A percentile compares a stretch with the other conserved stretches of the same genome.
Evolutionary conservation across 2,329 filamentous ascomycete species (phyloP).

Genomic region (Colletotrichum sp.): DNA sequence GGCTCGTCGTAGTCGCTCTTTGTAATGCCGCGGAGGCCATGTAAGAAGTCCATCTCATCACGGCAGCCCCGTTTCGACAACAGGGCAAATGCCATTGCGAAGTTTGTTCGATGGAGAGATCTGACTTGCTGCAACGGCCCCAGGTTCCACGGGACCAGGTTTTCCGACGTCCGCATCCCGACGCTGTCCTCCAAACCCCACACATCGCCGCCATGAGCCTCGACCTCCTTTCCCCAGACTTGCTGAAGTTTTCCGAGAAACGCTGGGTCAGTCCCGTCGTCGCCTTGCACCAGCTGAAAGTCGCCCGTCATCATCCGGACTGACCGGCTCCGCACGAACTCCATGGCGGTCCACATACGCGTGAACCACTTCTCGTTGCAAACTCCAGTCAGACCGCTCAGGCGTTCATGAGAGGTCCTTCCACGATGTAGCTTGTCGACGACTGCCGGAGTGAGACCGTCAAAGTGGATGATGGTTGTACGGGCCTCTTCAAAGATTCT

Average conservation of each 20-base stretch:
- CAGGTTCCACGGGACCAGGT: neutral
- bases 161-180: neutral
- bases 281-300: neutral
- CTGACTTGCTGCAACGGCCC: neutral
- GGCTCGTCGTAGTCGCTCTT: too few relatives aligned
- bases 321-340: neutral
- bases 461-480: neutral
- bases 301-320: neutral
- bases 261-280: neutral
- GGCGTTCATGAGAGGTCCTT: neutral
- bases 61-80: neutral
- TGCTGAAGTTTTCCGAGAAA: neutral
- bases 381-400: neutral
- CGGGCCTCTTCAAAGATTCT: neutral
- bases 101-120: neutral
- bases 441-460: neutral
- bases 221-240: neutral
- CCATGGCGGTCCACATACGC: slow-evolving; percentile 4
- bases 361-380: neutral
- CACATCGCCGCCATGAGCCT: neutral
- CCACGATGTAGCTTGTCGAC: neutral
- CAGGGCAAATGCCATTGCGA: neutral
- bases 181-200: neutral
- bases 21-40: neutral
- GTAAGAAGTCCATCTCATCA: neutral